These are phyloP conservation scores for Hypomyces perniciosus DNA, from an alignment of 2,329 filamentous ascomycete species.

Conservation along the genomic window DNA sequence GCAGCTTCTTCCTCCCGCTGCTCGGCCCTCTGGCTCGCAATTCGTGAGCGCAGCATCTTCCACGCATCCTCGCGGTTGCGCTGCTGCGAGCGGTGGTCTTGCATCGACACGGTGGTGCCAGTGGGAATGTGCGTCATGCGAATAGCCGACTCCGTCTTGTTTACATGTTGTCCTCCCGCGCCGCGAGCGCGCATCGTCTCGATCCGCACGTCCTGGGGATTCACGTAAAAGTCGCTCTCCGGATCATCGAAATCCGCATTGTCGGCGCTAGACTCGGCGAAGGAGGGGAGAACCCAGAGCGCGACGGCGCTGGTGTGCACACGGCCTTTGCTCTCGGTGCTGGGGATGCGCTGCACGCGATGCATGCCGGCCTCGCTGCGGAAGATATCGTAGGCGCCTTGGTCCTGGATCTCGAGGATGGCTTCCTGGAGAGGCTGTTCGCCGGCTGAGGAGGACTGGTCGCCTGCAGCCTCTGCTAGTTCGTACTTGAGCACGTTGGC, in stretches of 20 bases:
- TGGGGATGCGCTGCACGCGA: conserved; percentile 86
- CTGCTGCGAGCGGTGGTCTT: conserved; percentile 85
- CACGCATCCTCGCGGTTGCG: conserved; percentile 85
- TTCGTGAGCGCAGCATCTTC: conserved; percentile 71
- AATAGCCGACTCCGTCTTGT: conserved; percentile 95
- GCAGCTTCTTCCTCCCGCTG: conserved; percentile 76
- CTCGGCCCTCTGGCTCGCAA: conserved; percentile 76
- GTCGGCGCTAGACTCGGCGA: conserved; percentile 51
- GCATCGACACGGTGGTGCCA: conserved; percentile 80
- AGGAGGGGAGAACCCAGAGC: conserved; percentile 84
- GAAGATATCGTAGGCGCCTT: conserved; percentile 74
- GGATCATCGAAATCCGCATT: conserved; percentile 70
- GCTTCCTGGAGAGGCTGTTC: conserved; percentile 77
- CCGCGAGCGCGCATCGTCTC: conserved; percentile 92
- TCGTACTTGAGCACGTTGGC: conserved; percentile 74
- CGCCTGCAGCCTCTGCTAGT: conserved; percentile 57
- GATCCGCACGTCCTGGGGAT: conserved; percentile 71
- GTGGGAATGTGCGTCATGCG: conserved; percentile 87
- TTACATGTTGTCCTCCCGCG: conserved; percentile 95
- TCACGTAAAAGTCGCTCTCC: conserved; percentile 84
- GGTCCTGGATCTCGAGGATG: conserved; percentile 72
- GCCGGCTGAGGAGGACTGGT: conserved; percentile 45
- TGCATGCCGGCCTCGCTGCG: conserved; percentile 91
- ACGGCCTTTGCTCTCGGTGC: conserved; percentile 83
- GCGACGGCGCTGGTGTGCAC: conserved; percentile 91